Base-by-base conservation (phyloP, 257 asterid species). In the Salvia splendens region DNA sequence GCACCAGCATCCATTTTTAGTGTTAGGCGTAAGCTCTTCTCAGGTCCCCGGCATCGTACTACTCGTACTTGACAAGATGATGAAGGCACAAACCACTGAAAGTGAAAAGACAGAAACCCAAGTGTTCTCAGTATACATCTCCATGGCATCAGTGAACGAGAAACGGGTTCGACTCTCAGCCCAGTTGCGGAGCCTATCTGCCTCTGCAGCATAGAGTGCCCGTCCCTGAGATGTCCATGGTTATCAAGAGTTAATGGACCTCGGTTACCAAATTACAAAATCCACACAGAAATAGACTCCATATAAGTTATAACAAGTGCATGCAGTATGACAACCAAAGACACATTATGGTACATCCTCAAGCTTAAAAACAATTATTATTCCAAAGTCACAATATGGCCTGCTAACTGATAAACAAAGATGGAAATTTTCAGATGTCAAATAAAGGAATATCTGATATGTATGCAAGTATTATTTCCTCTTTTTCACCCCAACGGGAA, bases 51-150 rank as follows among this genome's bases (percentile, higher is more conserved):
- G 92, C 48, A 78, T 78, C 14, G 86, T 75, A 77, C 82, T 85
- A 52, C 68, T 78, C 3, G 99, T 84, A 53, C 97, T 93, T 24
- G 99, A 93, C 65, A 90, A 73, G 53, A 93, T 93, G 80, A 93
- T 90, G 87, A 93, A 90, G 12, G 99, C 97, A 61, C 99, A 90
- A 28, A 90, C 96, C 58, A 90, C 96, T 0, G 99, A 93, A 41
- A 93, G 96, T 7, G 99, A 93, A 73, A 93, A 86, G 43, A 93
- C 97, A 0, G 99, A 90, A 42, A 93, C 79, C 99, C 99, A 93
- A 8, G 99, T 93, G 73, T 84, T 85, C 67, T 90, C 99, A 0
- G 99, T 85, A 77, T 93, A 93, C 96, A 84, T 93, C 79, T 93
- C 97, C 91, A 93, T 90, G 54, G 99, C 99, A 73, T 93, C 99